Base-by-base conservation (phyloP, 2,329 filamentous ascomycete species). In the Pezicula rhizophila region DNA sequence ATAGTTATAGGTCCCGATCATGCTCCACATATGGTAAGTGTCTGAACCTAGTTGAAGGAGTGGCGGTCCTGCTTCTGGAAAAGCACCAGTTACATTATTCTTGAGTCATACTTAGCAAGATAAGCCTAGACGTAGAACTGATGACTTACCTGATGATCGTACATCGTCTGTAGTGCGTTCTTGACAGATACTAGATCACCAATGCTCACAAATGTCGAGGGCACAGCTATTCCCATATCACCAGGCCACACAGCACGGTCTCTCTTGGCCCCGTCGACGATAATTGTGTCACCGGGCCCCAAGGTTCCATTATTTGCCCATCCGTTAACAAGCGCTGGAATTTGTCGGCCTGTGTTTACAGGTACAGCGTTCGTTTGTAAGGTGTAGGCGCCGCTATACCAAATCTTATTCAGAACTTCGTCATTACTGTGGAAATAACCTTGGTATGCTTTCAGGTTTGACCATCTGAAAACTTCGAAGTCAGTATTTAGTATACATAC, bases 201-300 rank as follows among this genome's bases (percentile, higher is more conserved):
- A 1, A 73, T 74, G 6, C 73, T 75, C 2, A 78, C 70, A 14
- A 75, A 71, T 1, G 76, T 66, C 7, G 66, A 69, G 1, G 76
- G 75, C 0, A 76, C 69, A 1, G 75, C 72, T 41, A 79, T 76
- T 2, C 73, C 72, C 69, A 80, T 75, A 55, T 81, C 78, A 2
- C 77, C 78, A 2, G 78, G 74, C 76, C 77, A 81, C 2, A 80
- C 74, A 2, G 77, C 65, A 5, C 75, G 68, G 56, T 79, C 77
- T 28, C 76, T 68, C 60, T 80, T 80, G 1, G 76, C 74, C 3
- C 76, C 77, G 57, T 80, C 76, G n/a, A 52, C 49, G 31, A 52
- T 49, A 42, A 52, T 54, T 68, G 69, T 54, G 7, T 55, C 49
- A 4, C 50, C 50, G 4, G 42, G 33, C 12, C 47, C 37, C 66